Base-by-base conservation (phyloP, 2,329 filamentous ascomycete genomes). In the Graphium sp. region DNA sequence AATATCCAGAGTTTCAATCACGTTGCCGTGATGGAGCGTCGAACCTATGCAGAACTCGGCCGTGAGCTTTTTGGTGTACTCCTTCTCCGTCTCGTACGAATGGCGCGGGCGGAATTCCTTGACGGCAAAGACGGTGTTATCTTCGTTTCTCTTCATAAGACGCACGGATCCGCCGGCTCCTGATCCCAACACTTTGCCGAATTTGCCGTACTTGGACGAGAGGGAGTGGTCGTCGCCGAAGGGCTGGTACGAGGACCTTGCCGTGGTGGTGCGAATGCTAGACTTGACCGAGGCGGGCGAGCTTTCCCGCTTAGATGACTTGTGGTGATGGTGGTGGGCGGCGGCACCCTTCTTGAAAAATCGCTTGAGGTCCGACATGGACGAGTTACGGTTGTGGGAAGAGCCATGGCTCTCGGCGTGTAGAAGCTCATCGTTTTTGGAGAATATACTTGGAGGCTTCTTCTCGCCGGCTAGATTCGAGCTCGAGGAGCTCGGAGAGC, bases 31-130 rank as follows among this genome's bases (percentile, higher is more conserved):
- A 44, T 95, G 89, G 21, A 98, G 60, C 0, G 89, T 94, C 3
- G 87, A 95, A 9, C 89, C 89, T 40, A 98, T 87, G 47, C 89
- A 98, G 51, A 98, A 98, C 46, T 98, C 89, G 3, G 89, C 87
- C 1, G 89, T 98, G 26, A 98, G 74, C 49, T 98, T 98, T 55
- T 98, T 98, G 40, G 84, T 82, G 45, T 98, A 98, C 40, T 95
- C 89, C 43, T 81, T 83, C 47, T 94, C 80, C 2, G 77, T 82
- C 53, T 98, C 89, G 53, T 94, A 93, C 0, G 79, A 74, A 52
- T 98, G 87, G 19, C 83, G 73, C 31, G 87, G 74, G 30, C 89
- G 66, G 54, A 98, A 98, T 47, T 98, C 87, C 53, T 98, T 98
- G 30, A 95, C 89, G 2, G 89, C 89, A 51, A 98, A 98, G 0